Base-by-base conservation (phyloP, 495 filamentous ascomycete genomes). In the Penicillium egyptiacum region DNA sequence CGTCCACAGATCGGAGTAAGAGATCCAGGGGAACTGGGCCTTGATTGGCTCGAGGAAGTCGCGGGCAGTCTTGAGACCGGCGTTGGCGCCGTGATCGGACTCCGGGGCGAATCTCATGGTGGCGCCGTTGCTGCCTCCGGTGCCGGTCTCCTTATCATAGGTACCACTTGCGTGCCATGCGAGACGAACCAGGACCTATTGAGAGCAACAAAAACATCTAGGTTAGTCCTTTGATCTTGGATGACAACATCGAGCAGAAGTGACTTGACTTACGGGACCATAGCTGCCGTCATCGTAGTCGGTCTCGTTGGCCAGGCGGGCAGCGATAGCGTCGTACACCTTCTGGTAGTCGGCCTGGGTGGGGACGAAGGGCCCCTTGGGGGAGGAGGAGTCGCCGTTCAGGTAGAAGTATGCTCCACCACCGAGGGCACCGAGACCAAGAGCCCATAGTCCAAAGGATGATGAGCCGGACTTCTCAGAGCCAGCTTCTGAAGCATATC, bases 211-310 rank as follows among this genome's bases (percentile, higher is more conserved):
- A 12, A 26, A 31, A 37, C 23, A 22, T 57, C 46, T 40, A 30
- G 22, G 53, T 70, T 55, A 68, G 58, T 25, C 37, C n/a, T 30
- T 52, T 26, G 48, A n/a, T 20, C 39, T 53, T 39, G 33, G 9
- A 33, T 16, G 19, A 22, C 26, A n/a, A 37, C n/a, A 17, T 46
- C 8, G 28, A 53, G n/a, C 45, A n/a, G 20, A 26, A 28, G 22
- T 10, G 26, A 48, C 25, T 42, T 19, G 17, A 70, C 78, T 69
- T 75, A 83, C 92, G 30, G 94, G 94, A 54, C 90, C 94, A 69
- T 96, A 98, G 77, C 87, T 91, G 62, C 94, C 94, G 74, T 98
- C 93, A 70, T 97, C 94, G 67, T 97, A 97, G 57, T 96, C 91
- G 59, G 94, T 91, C 65, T 94, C 84, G 75, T 96, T 88, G 72